Evolutionary conservation across 1,284 basidiomycete genomes (phyloP).

Genomic region (Takashimella tepidaria): DNA sequence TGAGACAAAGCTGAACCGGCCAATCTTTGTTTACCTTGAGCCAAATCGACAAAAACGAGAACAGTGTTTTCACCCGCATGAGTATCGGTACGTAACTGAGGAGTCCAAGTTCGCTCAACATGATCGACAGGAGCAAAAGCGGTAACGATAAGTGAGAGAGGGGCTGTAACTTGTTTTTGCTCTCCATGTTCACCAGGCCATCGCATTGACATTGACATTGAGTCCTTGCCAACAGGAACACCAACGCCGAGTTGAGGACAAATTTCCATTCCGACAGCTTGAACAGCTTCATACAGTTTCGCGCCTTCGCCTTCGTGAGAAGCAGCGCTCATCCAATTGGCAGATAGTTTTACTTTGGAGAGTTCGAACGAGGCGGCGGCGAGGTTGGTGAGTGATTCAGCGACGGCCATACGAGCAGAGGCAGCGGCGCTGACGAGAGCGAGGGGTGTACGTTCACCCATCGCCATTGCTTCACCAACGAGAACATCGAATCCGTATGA

Average conservation of each 20-base stretch:
- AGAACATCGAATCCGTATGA: constrained; percentile 85
- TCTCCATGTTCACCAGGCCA: constrained; percentile 64
- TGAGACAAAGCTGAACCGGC: constrained; percentile 95
- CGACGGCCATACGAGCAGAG: constrained; percentile 93
- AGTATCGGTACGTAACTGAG: constrained; percentile 67
- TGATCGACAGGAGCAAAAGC: constrained; percentile 86
- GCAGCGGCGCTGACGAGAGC: constrained; percentile 82
- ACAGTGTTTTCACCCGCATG: constrained; percentile 52
- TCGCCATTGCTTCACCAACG: constrained; percentile 93
- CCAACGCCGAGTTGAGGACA: constrained; percentile 92
- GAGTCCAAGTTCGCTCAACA: constrained; percentile 84
- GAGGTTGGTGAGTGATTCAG: constrained; percentile 89
- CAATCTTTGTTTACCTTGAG: constrained; percentile 72
- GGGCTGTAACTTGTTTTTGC: constrained; percentile 78
- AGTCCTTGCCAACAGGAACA: constrained; percentile 98
- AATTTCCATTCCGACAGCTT: constrained; percentile 87
- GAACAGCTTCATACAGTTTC: constrained; percentile 84
- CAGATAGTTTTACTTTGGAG: constrained; percentile 80
- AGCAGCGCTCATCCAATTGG: constrained; percentile 99
- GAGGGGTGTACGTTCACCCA: constrained; percentile 92
- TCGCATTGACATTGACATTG: constrained; percentile 99
- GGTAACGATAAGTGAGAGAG: constrained; percentile 87
- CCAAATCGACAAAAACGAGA: constrained; percentile 86
- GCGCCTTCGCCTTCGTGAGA: constrained; percentile 85
- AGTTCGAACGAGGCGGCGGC: constrained; percentile 74